phyloP scores from a whole-genome alignment of 768 basidiomycete genomes.

The Serendipita sp. region DNA sequence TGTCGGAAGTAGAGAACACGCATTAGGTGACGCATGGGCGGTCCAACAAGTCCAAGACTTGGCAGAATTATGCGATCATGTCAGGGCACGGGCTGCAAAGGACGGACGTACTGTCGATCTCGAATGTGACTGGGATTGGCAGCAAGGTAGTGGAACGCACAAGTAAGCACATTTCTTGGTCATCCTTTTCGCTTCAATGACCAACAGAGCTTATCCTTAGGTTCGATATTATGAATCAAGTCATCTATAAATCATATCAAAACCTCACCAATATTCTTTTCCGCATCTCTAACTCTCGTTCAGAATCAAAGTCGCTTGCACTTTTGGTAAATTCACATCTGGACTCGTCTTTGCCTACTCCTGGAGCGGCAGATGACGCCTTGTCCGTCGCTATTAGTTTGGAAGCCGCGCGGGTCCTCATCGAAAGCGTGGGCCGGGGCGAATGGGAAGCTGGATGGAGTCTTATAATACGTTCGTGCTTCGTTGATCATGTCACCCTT shows the following conservation, averaged over 20 bases:
- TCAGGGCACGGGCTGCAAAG: conserved; percentile 19
- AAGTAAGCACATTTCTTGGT: conserved; percentile 34
- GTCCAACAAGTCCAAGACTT: conserved; percentile 46
- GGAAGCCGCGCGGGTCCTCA: conserved; percentile 66
- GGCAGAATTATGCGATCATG: conserved; percentile 42
- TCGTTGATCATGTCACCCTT: not conserved
- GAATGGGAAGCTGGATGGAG: not conserved
- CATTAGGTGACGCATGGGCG: conserved; percentile 72
- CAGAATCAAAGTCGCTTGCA: conserved; percentile 58
- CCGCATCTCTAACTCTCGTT: conserved; percentile 65
- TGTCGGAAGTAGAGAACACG: conserved; percentile 81
- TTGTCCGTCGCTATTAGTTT: conserved; percentile 83
- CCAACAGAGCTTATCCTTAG: conserved; percentile 22
- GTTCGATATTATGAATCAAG: conserved; percentile 84
- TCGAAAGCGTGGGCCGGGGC: conserved; percentile 50
- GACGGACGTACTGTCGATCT: conserved; percentile 31
- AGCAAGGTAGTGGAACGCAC: conserved; percentile 77
- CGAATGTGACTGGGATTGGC: conserved; percentile 86
- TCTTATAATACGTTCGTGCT: not conserved
- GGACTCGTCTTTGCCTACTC: conserved; percentile 72
- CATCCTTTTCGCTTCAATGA: not conserved
- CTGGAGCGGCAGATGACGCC: conserved; percentile 75
- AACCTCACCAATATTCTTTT: conserved; percentile 81
- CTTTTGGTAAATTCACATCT: conserved; percentile 80
- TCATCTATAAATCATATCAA: conserved; percentile 70